Base-by-base conservation (phyloP, 495 filamentous ascomycete genomes). In the Neurospora sublineolata region DNA sequence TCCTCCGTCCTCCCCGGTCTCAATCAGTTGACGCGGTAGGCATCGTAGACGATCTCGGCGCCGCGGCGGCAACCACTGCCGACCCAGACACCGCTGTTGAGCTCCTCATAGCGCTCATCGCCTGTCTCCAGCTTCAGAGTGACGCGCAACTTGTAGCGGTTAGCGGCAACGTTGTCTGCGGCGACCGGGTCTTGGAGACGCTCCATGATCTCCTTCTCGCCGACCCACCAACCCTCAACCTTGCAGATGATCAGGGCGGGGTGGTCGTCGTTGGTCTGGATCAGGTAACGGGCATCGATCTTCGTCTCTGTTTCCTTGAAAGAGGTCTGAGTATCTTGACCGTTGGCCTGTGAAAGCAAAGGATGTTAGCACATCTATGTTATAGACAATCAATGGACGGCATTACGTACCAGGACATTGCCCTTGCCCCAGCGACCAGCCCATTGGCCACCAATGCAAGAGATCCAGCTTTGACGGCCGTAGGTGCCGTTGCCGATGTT, bases 31-130 rank as follows among this genome's bases (percentile, higher is more conserved):
- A 79, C 68, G 16, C 77, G 75, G 69, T 80, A 78, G 18, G 75
- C 78, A 58, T 80, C 77, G 68, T 80, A 80, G 27, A 79, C 76
- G 36, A 80, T 76, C 70, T 79, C 76, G n/a, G 77, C 76, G 37
- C 79, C 77, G 33, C 76, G 52, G 9, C 79, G 75, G 33, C 72
- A 76, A 33, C 79, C 79, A 37, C 75, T 77, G 36, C 42, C 77
- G 3, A 76, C 41, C 75, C 75, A 79, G n/a, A 77, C n/a, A 36
- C 73, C 75, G 18, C 69, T 75, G 70, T 75, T 76, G 27, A 79
- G n/a, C 8, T 76, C 67, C 11, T 52, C 67, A 52, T 79, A 79
- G 9, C 78, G 74, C 40, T 71, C 69, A 36, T 80, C 77, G 30
- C 79, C 77, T 3, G 79, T 79, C 70, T 80, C 77, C 33, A 79